These are phyloP conservation scores for Sutorius australiensis DNA, from an alignment of 768 basidiomycete genomes.

Conservation along the genomic window DNA sequence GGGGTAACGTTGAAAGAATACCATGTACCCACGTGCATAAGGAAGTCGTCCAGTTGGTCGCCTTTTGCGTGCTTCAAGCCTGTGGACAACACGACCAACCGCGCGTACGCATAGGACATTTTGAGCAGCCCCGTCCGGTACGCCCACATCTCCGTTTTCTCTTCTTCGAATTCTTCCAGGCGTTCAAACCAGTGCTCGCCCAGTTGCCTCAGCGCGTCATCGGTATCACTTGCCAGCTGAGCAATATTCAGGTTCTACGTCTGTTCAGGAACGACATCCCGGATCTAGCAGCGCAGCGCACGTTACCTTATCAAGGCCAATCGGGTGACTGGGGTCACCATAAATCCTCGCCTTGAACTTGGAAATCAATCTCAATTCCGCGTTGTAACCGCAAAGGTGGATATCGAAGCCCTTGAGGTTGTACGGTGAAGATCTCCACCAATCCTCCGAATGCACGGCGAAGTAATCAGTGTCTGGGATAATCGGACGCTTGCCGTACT, in stretches of 20 bases:
- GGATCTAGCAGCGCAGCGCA: neutral
- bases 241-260: constrained; percentile 61
- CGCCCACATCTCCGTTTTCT: constrained; percentile 46
- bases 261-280: constrained; percentile 1
- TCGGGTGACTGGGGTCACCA: constrained; percentile 69
- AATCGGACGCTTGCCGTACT: constrained; percentile 85
- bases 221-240: constrained; percentile 57
- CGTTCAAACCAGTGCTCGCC: constrained; percentile 53
- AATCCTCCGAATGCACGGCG: constrained; percentile 62
- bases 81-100: constrained; percentile 67
- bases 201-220: constrained; percentile 62
- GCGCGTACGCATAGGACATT: constrained; percentile 63
- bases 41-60: constrained; percentile 53
- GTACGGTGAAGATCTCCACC: constrained; percentile 66
- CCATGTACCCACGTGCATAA: constrained; percentile 51
- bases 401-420: constrained; percentile 77
- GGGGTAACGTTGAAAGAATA: neutral
- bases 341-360: constrained; percentile 62
- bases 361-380: constrained; percentile 63
- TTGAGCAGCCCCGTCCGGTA: constrained; percentile 62
- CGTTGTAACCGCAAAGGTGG: constrained; percentile 74
- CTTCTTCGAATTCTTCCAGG: constrained; percentile 48
- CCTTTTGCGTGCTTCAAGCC: constrained; percentile 75
- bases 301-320: constrained; percentile 68
- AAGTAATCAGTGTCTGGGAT: constrained; percentile 76